phyloP scores from a whole-genome alignment of 2,329 filamentous ascomycete species.

The Clarireedia hainanense region DNA sequence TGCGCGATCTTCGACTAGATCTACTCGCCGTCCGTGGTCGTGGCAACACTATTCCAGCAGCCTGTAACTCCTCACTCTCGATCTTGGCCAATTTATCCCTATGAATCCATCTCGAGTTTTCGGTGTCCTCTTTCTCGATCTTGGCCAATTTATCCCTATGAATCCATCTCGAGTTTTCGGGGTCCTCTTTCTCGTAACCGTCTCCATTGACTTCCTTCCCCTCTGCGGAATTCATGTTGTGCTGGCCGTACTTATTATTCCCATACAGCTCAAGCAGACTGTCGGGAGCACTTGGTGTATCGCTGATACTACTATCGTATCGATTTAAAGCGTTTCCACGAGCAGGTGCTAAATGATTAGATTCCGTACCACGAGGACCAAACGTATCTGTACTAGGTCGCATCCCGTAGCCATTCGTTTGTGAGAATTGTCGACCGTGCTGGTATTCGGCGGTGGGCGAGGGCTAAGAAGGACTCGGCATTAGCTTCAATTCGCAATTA shows the following conservation, averaged over 20 bases:
- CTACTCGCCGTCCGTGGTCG: constrained; percentile 44
- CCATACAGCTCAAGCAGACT: constrained; percentile 38
- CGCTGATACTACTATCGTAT: constrained; percentile 36
- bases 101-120: constrained; percentile 76
- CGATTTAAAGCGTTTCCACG: constrained; percentile 31
- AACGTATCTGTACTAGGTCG: neutral
- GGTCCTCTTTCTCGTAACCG: constrained; percentile 31
- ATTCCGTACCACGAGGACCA: constrained; percentile 14
- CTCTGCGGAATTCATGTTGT: constrained; percentile 24
- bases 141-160: constrained; percentile 75
- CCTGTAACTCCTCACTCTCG: constrained; percentile 72
- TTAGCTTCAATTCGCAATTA: too few relatives aligned
- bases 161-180: constrained; percentile 71
- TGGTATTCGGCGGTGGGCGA: neutral
- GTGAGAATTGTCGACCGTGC: constrained; percentile 10
- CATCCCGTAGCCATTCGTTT: constrained; percentile 14
- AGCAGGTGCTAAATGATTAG: constrained; percentile 29
- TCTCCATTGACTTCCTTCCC: constrained; percentile 16
- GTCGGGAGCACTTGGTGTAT: constrained; percentile 37
- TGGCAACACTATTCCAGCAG: constrained; percentile 61
- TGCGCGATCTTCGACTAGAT: constrained; percentile 34
- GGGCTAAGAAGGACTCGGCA: too few relatives aligned
- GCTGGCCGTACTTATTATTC: constrained; percentile 19
- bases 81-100: constrained; percentile 76
- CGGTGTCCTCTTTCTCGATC: constrained; percentile 35